These are phyloP conservation scores for Rosa rugosa DNA, from an alignment of 306 rosid species.

Conservation along the genomic window DNA sequence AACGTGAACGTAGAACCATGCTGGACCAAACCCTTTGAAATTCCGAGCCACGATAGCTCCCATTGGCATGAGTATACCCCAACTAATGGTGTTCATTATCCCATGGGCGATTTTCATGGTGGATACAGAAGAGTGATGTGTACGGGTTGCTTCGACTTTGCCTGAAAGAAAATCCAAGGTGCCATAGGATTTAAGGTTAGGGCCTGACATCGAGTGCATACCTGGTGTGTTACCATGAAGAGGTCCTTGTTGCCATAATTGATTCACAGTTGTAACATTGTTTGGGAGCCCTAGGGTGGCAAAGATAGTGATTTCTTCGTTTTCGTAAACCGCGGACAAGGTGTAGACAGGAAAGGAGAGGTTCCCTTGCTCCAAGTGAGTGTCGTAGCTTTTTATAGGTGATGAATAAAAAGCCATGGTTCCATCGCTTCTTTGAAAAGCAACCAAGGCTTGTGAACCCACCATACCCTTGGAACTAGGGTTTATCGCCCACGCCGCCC, in stretches of 20 bases:
- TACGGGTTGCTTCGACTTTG: slow-evolving; percentile 5
- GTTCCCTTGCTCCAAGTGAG: slow-evolving; percentile 16
- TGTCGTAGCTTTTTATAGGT: slow-evolving; percentile 2
- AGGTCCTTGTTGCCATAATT: slow-evolving; percentile 41
- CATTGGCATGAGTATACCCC: slow-evolving; percentile 43
- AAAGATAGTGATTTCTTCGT: slow-evolving; percentile 17
- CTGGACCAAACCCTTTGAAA: neutral
- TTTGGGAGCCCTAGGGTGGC: slow-evolving; percentile 18
- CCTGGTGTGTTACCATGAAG: slow-evolving; percentile 3
- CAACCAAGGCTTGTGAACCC: slow-evolving; percentile 37
- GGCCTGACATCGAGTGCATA: slow-evolving; percentile 9
- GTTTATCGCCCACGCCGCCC: slow-evolving; percentile 53
- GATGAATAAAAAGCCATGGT: slow-evolving; percentile 26
- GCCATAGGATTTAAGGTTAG: slow-evolving; percentile 29
- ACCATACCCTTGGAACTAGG: slow-evolving; percentile 44
- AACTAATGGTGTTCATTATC: slow-evolving; percentile 27
- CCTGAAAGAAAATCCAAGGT: slow-evolving; percentile 24
- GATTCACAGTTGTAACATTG: slow-evolving; percentile 16
- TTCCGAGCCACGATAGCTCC: slow-evolving; percentile 34
- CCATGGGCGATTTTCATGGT: slow-evolving; percentile 16
- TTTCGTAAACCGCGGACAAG: neutral
- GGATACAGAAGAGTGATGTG: neutral
- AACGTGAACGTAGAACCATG: slow-evolving; percentile 32
- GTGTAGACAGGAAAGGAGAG: slow-evolving; percentile 27
- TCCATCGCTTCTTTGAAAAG: slow-evolving; percentile 19